Evolutionary conservation across 2,329 filamentous ascomycete genomes (phyloP).

Genomic region (Colletotrichum spaethianum): DNA sequence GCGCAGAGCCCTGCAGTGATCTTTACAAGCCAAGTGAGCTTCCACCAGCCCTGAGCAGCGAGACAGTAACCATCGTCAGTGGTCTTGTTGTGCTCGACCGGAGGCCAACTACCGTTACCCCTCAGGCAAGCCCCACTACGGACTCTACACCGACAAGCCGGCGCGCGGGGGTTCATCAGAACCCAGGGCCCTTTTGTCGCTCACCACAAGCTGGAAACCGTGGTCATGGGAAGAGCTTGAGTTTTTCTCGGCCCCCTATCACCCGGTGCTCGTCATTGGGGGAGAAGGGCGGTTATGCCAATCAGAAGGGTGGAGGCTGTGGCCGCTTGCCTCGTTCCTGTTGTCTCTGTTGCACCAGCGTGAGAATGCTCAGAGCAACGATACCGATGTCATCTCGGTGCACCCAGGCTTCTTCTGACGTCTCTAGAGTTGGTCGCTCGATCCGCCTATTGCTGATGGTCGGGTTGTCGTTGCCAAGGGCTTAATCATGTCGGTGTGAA

Average conservation of each 20-base stretch:
- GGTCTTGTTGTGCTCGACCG: constrained; percentile 2
- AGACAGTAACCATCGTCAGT: constrained; percentile 5
- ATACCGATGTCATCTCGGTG: background rate
- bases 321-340: background rate
- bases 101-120: constrained; percentile 31
- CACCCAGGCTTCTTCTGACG: background rate
- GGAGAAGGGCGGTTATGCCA: background rate
- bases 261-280: constrained; percentile 10
- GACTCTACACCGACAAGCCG: constrained; percentile 36
- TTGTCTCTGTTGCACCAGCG: background rate
- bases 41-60: constrained; percentile 10
- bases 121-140: constrained; percentile 33
- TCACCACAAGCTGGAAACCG: constrained; percentile 9
- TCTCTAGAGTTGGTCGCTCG: background rate
- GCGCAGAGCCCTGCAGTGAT: constrained; percentile 21
- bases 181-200: constrained; percentile 24
- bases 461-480: background rate
- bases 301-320: background rate
- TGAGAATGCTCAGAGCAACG: background rate
- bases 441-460: background rate
- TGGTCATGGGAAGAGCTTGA: constrained; percentile 32
- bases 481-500: constrained; percentile 2
- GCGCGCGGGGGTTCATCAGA: constrained; percentile 36
- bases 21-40: background rate
- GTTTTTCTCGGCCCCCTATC: constrained; percentile 7